phyloP scores from a whole-genome alignment of 2,329 filamentous ascomycete species.

The Xylaria polymorpha region DNA sequence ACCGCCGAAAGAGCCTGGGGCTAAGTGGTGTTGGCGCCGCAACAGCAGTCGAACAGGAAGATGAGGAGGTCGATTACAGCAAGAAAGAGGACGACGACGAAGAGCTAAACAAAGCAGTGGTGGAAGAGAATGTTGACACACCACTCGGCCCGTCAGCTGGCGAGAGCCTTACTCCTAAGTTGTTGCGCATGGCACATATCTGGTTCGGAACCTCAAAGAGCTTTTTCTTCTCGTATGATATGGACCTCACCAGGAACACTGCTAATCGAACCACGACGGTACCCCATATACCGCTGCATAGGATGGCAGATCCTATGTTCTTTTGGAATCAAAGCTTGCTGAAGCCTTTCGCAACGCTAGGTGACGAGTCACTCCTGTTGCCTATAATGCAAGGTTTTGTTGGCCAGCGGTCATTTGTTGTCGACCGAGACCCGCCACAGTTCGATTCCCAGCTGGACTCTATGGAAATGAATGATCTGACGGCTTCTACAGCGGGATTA shows the following conservation, averaged over 20 bases:
- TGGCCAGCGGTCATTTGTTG: slow-evolving; percentile 83
- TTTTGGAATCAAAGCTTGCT: slow-evolving; percentile 92
- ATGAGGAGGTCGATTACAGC: slow-evolving; percentile 23
- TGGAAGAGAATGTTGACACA: slow-evolving; percentile 45
- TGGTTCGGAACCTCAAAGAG: slow-evolving; percentile 84
- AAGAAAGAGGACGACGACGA: slow-evolving; percentile 42
- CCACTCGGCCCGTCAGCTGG: slow-evolving; percentile 53
- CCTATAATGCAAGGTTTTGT: slow-evolving; percentile 96
- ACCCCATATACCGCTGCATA: slow-evolving; percentile 72
- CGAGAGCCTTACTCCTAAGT: slow-evolving; percentile 78
- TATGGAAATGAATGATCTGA: slow-evolving; percentile 48
- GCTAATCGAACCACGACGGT: slow-evolving; percentile 56
- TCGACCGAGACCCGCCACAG: slow-evolving; percentile 71
- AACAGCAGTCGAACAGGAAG: slow-evolving; percentile 55
- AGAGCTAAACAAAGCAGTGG: slow-evolving; percentile 47
- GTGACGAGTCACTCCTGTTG: slow-evolving; percentile 76
- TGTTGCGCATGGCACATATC: slow-evolving; percentile 84
- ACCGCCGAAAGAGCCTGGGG: slow-evolving; percentile 76
- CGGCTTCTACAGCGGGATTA: slow-evolving; percentile 34
- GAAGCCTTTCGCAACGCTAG: slow-evolving; percentile 77
- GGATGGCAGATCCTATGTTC: slow-evolving; percentile 79
- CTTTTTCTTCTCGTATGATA: slow-evolving; percentile 96
- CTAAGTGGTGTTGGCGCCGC: slow-evolving; percentile 61
- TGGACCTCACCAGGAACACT: slow-evolving; percentile 83
- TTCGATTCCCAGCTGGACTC: slow-evolving; percentile 56